A percentile compares a stretch with the other conserved stretches of the same genome.
Conservation (phyloP, 75 land plant genomes). For the Pseudotsuga menziesii region DNA sequence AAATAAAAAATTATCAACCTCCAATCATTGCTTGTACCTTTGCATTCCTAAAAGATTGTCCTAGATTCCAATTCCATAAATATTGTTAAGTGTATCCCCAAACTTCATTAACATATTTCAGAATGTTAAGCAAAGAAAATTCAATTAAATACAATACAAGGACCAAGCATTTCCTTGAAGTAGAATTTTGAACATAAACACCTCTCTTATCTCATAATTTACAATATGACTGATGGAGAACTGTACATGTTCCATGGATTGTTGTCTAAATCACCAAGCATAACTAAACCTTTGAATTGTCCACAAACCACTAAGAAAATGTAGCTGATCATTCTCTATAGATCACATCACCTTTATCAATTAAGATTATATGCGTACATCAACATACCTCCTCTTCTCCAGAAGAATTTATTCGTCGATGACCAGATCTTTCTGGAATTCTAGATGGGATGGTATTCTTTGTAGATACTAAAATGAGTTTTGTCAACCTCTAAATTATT, state of each 20-base stretch:
- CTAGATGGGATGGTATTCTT: slow-evolving; percentile 57
- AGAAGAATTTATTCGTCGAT: slow-evolving; percentile 47
- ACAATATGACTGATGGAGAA: not conserved
- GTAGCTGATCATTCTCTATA: not conserved
- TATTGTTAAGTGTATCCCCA: not conserved
- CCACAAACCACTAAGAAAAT: not conserved
- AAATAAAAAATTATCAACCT: not conserved
- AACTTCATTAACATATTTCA: not conserved
- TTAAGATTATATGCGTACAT: not conserved
- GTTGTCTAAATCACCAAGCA: not conserved
- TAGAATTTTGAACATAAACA: not conserved
- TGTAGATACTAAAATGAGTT: slow-evolving; percentile 79
- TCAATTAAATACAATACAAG: not conserved
- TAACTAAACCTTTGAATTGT: not conserved
- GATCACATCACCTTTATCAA: not conserved
- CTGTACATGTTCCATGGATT: not conserved
- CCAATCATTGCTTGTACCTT: not conserved
- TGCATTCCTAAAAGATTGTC: not conserved
- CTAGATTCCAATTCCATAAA: not conserved
- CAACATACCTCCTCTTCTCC: slow-evolving; percentile 49
- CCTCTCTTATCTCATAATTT: not conserved
- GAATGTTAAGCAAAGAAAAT: not conserved
- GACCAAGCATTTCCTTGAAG: not conserved
- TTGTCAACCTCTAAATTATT: slow-evolving; percentile 78
- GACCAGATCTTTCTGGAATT: slow-evolving; percentile 31